A percentile compares a stretch with the other conserved stretches of the same genome.
Evolutionary conservation across 805 yeast genomes (phyloP).

Genomic region (Millerago galiae): DNA sequence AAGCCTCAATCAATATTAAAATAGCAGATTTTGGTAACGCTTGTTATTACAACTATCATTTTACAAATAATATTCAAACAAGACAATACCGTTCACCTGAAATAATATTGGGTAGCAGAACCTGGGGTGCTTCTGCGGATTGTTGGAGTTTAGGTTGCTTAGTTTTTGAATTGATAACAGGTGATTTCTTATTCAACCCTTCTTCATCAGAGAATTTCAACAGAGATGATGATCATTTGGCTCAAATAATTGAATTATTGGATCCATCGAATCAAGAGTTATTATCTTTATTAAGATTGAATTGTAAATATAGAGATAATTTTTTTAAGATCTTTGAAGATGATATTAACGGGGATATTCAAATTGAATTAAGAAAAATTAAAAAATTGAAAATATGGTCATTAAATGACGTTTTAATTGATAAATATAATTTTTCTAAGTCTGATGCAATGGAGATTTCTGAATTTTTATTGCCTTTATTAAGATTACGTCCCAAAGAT

Average conservation of each 20-base stretch:
- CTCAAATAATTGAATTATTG: slow-evolving; percentile 50
- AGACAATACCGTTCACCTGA: slow-evolving; percentile 65
- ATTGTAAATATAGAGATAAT: slow-evolving; percentile 37
- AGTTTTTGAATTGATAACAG: slow-evolving; percentile 53
- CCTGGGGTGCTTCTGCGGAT: slow-evolving; percentile 61
- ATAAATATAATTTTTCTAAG: slow-evolving; percentile 62
- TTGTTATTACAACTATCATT: slow-evolving; percentile 57
- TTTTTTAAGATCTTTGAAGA: slow-evolving; percentile 38
- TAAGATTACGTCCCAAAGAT: slow-evolving; percentile 40
- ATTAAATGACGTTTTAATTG: slow-evolving; percentile 57
- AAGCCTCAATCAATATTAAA: slow-evolving; percentile 30
- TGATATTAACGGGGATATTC: slow-evolving; percentile 18
- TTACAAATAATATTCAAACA: slow-evolving; percentile 63
- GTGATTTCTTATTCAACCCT: slow-evolving; percentile 61
- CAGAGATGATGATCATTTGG: slow-evolving; percentile 57
- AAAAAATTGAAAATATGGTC: slow-evolving; percentile 73
- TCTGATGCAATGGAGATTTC: slow-evolving; percentile 44
- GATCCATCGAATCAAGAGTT: slow-evolving; percentile 32
- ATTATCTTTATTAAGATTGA: slow-evolving; percentile 28
- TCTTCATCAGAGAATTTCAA: slow-evolving; percentile 18
- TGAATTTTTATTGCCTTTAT: slow-evolving; percentile 44
- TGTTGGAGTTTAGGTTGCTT: slow-evolving; percentile 56
- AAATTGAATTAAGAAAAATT: slow-evolving; percentile 45
- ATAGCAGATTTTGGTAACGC: slow-evolving; percentile 70
- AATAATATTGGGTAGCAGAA: slow-evolving; percentile 42